phyloP scores from a whole-genome alignment of 2,329 filamentous ascomycete genomes.

The Colletotrichum brevisporum region DNA sequence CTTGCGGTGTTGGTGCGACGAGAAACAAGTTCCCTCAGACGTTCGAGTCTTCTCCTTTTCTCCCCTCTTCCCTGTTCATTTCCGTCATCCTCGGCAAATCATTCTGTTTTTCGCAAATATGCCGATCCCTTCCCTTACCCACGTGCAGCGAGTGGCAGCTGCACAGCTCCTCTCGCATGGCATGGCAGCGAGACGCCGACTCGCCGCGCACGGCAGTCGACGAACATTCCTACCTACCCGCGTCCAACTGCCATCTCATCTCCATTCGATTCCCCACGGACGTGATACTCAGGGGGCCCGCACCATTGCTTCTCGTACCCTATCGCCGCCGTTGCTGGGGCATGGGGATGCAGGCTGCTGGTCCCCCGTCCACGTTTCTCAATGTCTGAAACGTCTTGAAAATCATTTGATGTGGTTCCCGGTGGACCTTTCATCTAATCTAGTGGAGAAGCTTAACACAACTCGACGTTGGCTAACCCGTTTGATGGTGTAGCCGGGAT shows the following conservation, averaged over 20 bases:
- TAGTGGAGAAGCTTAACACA: constrained; percentile 4
- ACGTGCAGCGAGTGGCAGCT: constrained; percentile 12
- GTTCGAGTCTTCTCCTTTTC: too few species aligned
- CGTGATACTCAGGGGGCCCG: constrained; percentile 25
- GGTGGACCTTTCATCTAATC: constrained; percentile 22
- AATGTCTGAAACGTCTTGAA: constrained; percentile 26
- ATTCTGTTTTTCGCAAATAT: neutral
- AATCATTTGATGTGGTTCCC: constrained; percentile 10
- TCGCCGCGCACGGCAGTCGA: constrained; percentile 13
- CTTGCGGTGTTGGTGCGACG: constrained; percentile 10
- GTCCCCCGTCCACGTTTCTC: constrained; percentile 23
- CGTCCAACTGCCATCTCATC: constrained; percentile 30
- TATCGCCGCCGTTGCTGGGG: too few species aligned
- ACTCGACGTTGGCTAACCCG: constrained; percentile 23
- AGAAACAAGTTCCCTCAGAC: neutral
- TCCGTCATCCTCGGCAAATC: neutral
- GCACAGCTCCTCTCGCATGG: neutral
- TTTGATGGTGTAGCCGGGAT: constrained; percentile 39
- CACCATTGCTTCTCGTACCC: too few species aligned
- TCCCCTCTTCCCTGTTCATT: neutral
- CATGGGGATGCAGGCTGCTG: too few species aligned
- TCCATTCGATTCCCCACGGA: constrained; percentile 36
- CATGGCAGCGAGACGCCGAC: neutral
- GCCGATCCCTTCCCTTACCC: neutral
- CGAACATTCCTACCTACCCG: neutral